Evolutionary conservation across 2,329 filamentous ascomycete genomes (phyloP).

Genomic region (Aspergillus hiratsukae): DNA sequence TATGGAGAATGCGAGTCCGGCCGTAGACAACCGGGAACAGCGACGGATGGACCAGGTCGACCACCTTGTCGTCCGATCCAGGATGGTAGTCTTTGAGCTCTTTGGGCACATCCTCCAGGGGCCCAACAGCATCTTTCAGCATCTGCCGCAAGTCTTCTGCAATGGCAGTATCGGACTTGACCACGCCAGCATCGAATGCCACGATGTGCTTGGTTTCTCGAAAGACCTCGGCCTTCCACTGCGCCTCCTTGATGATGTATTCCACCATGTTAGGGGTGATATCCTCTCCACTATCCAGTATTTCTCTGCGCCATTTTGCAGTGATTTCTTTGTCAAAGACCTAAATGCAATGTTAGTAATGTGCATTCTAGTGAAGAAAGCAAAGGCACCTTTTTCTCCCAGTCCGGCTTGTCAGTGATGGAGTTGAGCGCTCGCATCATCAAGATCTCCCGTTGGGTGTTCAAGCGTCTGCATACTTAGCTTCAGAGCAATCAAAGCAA

Average conservation of each 20-base stretch:
- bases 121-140: conserved; percentile 44
- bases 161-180: conserved; percentile 52
- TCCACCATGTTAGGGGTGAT: conserved; percentile 35
- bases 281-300: conserved; percentile 15
- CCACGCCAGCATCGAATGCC: conserved; percentile 45
- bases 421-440: conserved; percentile 42
- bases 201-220: conserved; percentile 38
- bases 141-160: conserved; percentile 34
- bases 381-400: conserved; percentile 22
- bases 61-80: conserved; percentile 51
- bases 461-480: background rate
- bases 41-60: conserved; percentile 63
- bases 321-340: conserved; percentile 31
- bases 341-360: conserved; percentile 5
- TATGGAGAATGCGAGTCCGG: conserved; percentile 16
- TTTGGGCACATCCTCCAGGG: conserved; percentile 47
- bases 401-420: conserved; percentile 42
- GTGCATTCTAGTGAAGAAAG: background rate
- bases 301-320: conserved; percentile 30
- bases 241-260: conserved; percentile 46
- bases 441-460: conserved; percentile 18
- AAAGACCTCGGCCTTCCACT: conserved; percentile 44
- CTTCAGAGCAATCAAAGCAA: background rate
- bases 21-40: conserved; percentile 30
- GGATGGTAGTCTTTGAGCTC: conserved; percentile 60